Evolutionary conservation across 768 basidiomycete genomes (phyloP).

Genomic region (Chlorophyllum brunneum): DNA sequence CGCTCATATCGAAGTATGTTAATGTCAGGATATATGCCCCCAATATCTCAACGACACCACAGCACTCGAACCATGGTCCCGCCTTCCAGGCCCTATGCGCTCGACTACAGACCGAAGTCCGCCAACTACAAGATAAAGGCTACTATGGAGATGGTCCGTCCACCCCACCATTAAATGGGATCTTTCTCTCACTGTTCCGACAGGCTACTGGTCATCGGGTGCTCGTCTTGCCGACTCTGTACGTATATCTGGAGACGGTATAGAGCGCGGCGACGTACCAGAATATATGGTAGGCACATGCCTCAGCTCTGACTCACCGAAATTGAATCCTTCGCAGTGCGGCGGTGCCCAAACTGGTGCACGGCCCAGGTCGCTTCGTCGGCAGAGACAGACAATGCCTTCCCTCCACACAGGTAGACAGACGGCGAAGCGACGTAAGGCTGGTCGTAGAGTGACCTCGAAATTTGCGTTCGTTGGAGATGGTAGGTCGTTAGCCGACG

Average conservation of each 20-base stretch:
- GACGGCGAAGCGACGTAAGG: conserved; percentile 65
- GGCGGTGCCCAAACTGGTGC: conserved; percentile 71
- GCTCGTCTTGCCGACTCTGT: conserved; percentile 65
- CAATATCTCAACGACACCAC: not conserved
- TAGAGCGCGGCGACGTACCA: conserved; percentile 58
- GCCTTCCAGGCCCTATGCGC: conserved; percentile 76
- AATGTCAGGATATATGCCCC: too few species aligned
- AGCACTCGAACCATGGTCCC: conserved; percentile 82
- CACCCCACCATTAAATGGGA: not conserved
- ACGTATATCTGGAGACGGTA: conserved; percentile 44
- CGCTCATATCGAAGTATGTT: conserved; percentile 74
- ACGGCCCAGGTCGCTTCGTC: conserved; percentile 48
- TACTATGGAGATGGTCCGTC: conserved; percentile 78
- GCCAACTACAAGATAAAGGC: conserved; percentile 64
- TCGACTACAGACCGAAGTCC: conserved; percentile 60
- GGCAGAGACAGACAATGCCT: conserved; percentile 38
- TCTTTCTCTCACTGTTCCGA: not conserved
- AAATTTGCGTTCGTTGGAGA: conserved; percentile 56
- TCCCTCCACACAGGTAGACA: conserved; percentile 59
- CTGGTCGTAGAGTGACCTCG: conserved; percentile 63
- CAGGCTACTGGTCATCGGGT: conserved; percentile 84
- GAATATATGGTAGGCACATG: conserved; percentile 66
- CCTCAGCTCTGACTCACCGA: not conserved
- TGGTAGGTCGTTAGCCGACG: conserved; percentile 50
- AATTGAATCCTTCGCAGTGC: conserved; percentile 40